A percentile compares a stretch with the other conserved stretches of the same genome.
Conservation (phyloP, 2,329 filamentous ascomycete genomes). For the Fonsecaea nubica region DNA sequence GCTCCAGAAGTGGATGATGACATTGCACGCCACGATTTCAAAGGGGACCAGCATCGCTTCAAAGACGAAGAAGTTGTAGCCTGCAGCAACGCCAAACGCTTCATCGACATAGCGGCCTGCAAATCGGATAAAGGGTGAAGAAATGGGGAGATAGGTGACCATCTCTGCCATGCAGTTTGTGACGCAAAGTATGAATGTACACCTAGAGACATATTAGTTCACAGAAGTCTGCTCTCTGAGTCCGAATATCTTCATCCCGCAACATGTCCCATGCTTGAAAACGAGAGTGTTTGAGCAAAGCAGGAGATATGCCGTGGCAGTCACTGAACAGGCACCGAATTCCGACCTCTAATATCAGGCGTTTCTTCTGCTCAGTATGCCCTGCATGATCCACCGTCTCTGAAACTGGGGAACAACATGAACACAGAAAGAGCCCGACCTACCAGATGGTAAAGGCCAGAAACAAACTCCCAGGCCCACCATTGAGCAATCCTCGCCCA, state of each 20-base stretch:
- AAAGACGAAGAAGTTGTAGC: constrained; percentile 61
- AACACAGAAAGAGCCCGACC: constrained; percentile 37
- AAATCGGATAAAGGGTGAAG: constrained; percentile 55
- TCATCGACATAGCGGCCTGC: constrained; percentile 57
- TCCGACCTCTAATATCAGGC: not conserved
- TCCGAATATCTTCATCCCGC: not conserved
- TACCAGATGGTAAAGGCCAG: constrained; percentile 55
- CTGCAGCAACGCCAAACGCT: constrained; percentile 55
- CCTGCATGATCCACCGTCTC: not conserved
- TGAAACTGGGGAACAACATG: not conserved
- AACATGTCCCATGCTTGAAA: not conserved
- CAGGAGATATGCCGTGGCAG: not conserved
- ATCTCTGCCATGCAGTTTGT: constrained; percentile 59
- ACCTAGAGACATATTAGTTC: constrained; percentile 44
- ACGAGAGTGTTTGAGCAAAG: not conserved
- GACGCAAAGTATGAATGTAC: constrained; percentile 53
- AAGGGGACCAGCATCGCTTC: constrained; percentile 60
- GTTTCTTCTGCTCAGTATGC: not conserved
- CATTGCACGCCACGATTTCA: constrained; percentile 59
- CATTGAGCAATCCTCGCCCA: constrained; percentile 49
- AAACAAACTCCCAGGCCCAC: constrained; percentile 53
- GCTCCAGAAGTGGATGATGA: constrained; percentile 60
- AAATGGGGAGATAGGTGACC: constrained; percentile 58
- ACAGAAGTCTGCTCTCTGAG: not conserved
- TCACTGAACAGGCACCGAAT: not conserved